Evolutionary conservation across 2,329 filamentous ascomycete genomes (phyloP).

Genomic region (Fusarium agapanthi): DNA sequence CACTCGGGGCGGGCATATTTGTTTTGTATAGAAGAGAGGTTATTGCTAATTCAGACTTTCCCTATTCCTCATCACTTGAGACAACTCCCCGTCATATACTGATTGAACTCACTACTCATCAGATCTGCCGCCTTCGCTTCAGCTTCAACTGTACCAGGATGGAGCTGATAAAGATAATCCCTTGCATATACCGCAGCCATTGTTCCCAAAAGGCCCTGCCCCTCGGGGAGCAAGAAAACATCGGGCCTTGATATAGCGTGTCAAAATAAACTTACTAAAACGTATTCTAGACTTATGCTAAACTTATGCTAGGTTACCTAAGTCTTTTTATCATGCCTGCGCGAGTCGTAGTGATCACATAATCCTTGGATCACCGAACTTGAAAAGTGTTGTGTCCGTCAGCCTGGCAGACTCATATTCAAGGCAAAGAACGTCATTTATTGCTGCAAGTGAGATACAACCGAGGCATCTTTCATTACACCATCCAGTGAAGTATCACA

Average conservation of each 20-base stretch:
- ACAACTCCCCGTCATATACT: not conserved
- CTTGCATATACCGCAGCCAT: not conserved
- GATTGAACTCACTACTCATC: not conserved
- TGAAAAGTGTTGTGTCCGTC: slow-evolving; percentile 24
- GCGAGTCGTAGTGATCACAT: not conserved
- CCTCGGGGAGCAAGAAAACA: not conserved
- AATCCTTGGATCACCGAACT: not conserved
- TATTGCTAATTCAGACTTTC: not conserved
- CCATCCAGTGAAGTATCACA: slow-evolving; percentile 23
- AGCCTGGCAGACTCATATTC: slow-evolving; percentile 34
- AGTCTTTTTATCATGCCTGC: not conserved
- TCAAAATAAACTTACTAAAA: not conserved
- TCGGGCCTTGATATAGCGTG: not conserved
- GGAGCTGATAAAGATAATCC: not conserved
- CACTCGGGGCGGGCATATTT: not conserved
- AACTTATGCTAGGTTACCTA: not conserved
- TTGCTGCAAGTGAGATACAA: not conserved
- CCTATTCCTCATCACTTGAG: too few species aligned
- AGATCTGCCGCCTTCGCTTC: not conserved
- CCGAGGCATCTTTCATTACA: not conserved
- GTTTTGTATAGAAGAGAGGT: not conserved
- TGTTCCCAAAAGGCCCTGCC: not conserved
- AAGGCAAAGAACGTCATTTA: not conserved
- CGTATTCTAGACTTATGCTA: not conserved
- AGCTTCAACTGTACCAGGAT: not conserved